Conservation (phyloP, 179 eudicot species). For the Silene coronaria region DNA sequence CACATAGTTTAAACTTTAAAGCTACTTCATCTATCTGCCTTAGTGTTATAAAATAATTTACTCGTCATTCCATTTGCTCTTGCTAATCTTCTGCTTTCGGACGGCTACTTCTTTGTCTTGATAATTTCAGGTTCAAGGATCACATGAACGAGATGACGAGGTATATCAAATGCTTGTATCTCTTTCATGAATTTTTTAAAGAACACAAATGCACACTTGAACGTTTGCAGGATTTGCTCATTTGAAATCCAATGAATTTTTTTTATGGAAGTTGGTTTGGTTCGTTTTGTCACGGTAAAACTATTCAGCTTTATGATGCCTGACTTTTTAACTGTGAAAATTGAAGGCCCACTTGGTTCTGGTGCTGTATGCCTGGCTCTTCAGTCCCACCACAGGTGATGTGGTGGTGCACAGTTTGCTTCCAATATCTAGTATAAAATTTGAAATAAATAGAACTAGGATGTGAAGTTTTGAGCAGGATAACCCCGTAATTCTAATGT, state of each 20-base stretch:
- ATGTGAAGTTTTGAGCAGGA: no score
- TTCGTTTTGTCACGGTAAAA: no score
- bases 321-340: no score
- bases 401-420: background rate
- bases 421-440: no score
- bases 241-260: no score
- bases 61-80: background rate
- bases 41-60: background rate
- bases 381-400: background rate
- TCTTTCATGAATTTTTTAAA: background rate
- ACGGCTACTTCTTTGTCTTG: background rate
- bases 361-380: background rate
- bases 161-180: constrained; percentile 31
- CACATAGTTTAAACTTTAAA: background rate
- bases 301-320: no score
- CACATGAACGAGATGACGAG: constrained; percentile 41
- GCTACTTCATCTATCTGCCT: background rate
- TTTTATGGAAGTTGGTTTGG: no score
- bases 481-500: no score
- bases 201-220: background rate
- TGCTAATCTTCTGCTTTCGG: background rate
- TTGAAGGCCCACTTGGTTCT: no score
- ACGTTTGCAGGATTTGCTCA: background rate
- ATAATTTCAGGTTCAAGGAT: constrained; percentile 37
- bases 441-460: no score